Evolutionary conservation across 129 eudicot species (phyloP).

Genomic region (Flaveria trinervia): DNA sequence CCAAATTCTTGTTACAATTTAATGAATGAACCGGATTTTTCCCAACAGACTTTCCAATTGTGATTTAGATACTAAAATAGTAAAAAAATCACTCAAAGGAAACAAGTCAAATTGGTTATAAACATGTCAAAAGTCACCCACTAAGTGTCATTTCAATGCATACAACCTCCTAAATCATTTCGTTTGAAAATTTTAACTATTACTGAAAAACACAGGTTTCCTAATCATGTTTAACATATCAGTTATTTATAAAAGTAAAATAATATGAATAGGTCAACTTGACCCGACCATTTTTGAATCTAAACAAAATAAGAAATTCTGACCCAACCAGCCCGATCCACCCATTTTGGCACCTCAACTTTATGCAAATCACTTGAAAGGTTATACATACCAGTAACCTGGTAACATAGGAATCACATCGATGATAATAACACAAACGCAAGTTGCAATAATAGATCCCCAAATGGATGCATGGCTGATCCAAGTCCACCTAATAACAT

Average conservation of each 20-base stretch:
- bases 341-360: background rate
- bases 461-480: conserved; percentile 75
- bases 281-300: background rate
- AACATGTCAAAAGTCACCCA: background rate
- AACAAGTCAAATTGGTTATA: background rate
- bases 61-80: background rate
- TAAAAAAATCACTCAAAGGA: background rate
- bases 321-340: conserved; percentile 5
- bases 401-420: conserved; percentile 66
- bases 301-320: background rate
- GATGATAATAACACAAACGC: conserved; percentile 71
- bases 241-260: background rate
- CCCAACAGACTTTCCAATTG: background rate
- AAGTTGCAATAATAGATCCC: conserved; percentile 83
- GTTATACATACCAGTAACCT: conserved; percentile 81
- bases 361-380: conserved; percentile 3
- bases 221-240: background rate
- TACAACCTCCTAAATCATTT: background rate
- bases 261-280: background rate
- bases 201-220: background rate
- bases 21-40: background rate
- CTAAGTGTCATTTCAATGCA: background rate
- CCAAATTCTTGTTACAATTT: background rate
- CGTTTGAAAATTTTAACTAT: background rate
- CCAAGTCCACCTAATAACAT: conserved; percentile 89